These are phyloP conservation scores for Nemania serpens DNA, from an alignment of 2,329 filamentous ascomycete species.

Conservation along the genomic window DNA sequence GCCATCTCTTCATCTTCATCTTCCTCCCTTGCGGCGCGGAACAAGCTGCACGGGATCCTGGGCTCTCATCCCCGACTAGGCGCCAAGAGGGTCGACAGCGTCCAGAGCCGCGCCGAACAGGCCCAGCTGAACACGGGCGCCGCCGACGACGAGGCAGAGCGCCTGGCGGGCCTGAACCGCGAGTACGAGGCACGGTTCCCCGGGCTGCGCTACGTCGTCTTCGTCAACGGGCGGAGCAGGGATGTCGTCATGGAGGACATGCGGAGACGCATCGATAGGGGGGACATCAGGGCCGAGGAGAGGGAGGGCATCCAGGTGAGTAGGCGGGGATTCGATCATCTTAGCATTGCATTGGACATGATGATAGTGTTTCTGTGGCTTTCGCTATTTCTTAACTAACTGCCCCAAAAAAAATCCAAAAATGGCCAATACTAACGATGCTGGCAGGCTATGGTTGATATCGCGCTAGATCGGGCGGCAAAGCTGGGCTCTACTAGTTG, in stretches of 20 bases:
- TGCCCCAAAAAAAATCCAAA: too few relatives aligned
- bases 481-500: conserved; percentile 55
- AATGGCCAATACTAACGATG: conserved; percentile 70
- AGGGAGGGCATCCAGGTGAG: conserved; percentile 67
- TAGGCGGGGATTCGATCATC: too few relatives aligned
- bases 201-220: conserved; percentile 85
- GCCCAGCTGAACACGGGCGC: conserved; percentile 66
- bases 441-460: conserved; percentile 89
- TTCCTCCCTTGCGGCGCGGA: conserved; percentile 42
- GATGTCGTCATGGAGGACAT: conserved; percentile 82
- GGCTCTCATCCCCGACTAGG: conserved; percentile 84
- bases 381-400: too few relatives aligned
- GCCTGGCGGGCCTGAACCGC: conserved; percentile 67
- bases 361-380: too few relatives aligned
- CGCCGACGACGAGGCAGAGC: conserved; percentile 59
- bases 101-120: conserved; percentile 80
- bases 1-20: conserved; percentile 32
- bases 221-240: conserved; percentile 81
- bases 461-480: conserved; percentile 76
- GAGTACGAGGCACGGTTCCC: conserved; percentile 84
- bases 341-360: too few relatives aligned
- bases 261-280: conserved; percentile 71
- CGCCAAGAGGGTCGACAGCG: conserved; percentile 79
- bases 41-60: conserved; percentile 72
- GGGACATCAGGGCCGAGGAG: conserved; percentile 70